Conservation (phyloP, 2,329 filamentous ascomycete species). For the Fusarium nelsonii region DNA sequence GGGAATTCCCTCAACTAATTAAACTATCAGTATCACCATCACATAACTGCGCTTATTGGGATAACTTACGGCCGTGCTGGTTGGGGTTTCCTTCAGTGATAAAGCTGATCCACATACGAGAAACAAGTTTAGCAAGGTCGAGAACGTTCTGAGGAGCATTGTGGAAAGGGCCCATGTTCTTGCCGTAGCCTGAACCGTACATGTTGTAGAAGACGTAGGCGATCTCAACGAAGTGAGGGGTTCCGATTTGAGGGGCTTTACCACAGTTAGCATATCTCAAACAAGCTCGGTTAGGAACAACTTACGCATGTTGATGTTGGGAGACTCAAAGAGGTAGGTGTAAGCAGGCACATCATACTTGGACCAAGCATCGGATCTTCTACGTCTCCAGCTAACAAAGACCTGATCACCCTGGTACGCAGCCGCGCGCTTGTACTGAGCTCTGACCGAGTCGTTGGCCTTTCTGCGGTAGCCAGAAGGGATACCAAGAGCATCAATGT, state of each 20-base stretch:
- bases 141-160: conserved; percentile 54
- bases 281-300: not conserved
- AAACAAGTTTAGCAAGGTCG: conserved; percentile 58
- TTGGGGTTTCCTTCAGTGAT: conserved; percentile 55
- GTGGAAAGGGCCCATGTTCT: conserved; percentile 52
- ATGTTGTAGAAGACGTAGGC: conserved; percentile 65
- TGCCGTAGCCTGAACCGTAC: conserved; percentile 54
- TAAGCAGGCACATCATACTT: conserved; percentile 63
- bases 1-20: conserved; percentile 20
- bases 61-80: conserved; percentile 21
- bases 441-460: conserved; percentile 23
- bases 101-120: conserved; percentile 57
- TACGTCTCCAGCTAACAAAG: conserved; percentile 67
- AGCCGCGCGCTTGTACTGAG: conserved; percentile 65
- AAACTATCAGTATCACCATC: not conserved
- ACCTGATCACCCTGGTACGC: conserved; percentile 65
- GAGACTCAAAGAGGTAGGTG: conserved; percentile 63
- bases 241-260: conserved; percentile 40
- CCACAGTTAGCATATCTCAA: not conserved
- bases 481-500: conserved; percentile 40
- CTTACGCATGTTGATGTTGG: conserved; percentile 29
- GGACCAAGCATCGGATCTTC: conserved; percentile 65
- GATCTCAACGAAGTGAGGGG: conserved; percentile 49
- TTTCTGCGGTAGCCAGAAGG: conserved; percentile 32
- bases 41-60: rapidly evolving